Evolutionary conservation across 345 rosid genomes (phyloP).

Genomic region (Salix koriyanagi): DNA sequence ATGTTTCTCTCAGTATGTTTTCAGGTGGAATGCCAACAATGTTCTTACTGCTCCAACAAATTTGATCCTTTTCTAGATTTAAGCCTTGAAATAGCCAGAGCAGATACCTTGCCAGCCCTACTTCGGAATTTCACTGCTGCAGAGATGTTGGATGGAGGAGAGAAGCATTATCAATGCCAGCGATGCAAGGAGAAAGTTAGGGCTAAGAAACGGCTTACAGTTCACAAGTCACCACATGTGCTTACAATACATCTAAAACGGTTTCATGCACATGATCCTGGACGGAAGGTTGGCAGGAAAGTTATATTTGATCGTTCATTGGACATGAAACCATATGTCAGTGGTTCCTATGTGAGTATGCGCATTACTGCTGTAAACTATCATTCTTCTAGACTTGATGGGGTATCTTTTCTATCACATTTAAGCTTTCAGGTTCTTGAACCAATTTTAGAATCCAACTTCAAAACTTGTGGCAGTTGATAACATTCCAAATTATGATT

Average conservation of each 20-base stretch:
- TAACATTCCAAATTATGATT: neutral
- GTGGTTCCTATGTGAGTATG: slow-evolving; percentile 70
- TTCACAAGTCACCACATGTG: slow-evolving; percentile 82
- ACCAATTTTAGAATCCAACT: neutral
- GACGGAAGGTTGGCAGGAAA: slow-evolving; percentile 71
- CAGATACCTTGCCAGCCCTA: slow-evolving; percentile 69
- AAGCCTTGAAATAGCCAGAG: slow-evolving; percentile 81
- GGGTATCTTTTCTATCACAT: neutral
- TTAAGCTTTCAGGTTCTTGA: neutral
- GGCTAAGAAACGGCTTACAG: slow-evolving; percentile 80
- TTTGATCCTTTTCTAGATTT: slow-evolving; percentile 87
- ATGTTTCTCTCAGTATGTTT: neutral
- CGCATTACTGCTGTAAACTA: slow-evolving; percentile 1
- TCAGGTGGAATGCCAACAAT: slow-evolving; percentile 79
- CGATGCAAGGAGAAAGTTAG: slow-evolving; percentile 81
- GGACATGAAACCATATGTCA: slow-evolving; percentile 80
- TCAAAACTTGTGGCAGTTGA: neutral
- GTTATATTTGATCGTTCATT: slow-evolving; percentile 55
- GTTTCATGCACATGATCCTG: slow-evolving; percentile 68
- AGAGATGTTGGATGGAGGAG: slow-evolving; percentile 84
- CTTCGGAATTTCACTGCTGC: slow-evolving; percentile 71
- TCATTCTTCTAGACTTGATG: neutral
- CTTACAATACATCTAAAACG: slow-evolving; percentile 85
- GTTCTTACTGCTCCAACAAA: slow-evolving; percentile 71
- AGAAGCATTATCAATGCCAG: slow-evolving; percentile 83